A percentile compares a stretch with the other conserved stretches of the same genome.
Conservation (phyloP, 2,329 filamentous ascomycete species). For the Apiospora arundinis region DNA sequence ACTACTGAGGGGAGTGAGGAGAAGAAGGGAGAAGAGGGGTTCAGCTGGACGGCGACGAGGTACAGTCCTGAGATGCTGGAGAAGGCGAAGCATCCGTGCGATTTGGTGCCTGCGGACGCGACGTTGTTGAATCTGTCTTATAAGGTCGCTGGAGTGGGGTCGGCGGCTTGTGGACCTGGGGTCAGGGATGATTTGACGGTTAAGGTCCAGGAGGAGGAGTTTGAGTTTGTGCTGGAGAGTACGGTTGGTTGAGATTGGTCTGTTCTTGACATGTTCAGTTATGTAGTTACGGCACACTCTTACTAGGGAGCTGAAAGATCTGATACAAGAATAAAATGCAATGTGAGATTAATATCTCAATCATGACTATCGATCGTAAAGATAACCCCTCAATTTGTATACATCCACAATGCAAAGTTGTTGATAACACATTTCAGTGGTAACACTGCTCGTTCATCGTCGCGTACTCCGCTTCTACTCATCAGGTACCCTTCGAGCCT, state of each 20-base stretch:
- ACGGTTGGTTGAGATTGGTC: neutral
- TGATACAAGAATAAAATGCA: neutral
- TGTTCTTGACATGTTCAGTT: neutral
- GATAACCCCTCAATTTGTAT: neutral
- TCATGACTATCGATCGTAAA: neutral
- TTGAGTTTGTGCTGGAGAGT: slow-evolving; percentile 49
- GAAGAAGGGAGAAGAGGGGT: neutral
- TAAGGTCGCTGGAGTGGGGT: slow-evolving; percentile 56
- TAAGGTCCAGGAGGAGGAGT: slow-evolving; percentile 47
- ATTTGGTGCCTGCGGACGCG: slow-evolving; percentile 33
- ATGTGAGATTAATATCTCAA: no score
- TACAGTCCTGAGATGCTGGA: slow-evolving; percentile 24
- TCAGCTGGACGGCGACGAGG: slow-evolving; percentile 25
- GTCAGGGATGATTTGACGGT: slow-evolving; percentile 53
- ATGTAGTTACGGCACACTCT: neutral
- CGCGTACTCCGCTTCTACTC: no score
- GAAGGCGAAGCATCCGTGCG: slow-evolving; percentile 26
- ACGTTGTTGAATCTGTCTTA: slow-evolving; percentile 51
- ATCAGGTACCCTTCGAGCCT: no score
- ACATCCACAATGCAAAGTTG: no score
- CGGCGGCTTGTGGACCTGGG: slow-evolving; percentile 55
- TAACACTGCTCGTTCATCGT: no score
- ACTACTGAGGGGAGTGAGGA: slow-evolving; percentile 26
- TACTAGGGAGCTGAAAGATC: neutral
- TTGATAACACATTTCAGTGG: no score